Percentiles rank a stretch among this genome's conserved stretches.
Conservation (phyloP, 306 rosid species). For the Pyrus betulifolia region DNA sequence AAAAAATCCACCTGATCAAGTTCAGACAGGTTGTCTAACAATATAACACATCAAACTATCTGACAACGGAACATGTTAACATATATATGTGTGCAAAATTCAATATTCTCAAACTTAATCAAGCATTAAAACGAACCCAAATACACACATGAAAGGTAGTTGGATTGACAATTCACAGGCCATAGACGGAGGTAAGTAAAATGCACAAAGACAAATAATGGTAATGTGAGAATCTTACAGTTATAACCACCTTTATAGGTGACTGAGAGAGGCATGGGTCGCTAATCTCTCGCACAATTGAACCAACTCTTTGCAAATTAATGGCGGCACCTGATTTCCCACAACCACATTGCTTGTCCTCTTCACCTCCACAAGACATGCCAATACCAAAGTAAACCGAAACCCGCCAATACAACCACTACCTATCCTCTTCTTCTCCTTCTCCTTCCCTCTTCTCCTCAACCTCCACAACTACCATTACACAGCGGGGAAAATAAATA, state of each 20-base stretch:
- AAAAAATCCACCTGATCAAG: not conserved
- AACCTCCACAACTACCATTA: constrained; percentile 13
- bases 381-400: constrained; percentile 27
- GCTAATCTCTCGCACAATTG: constrained; percentile 64
- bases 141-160: not conserved
- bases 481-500: not conserved
- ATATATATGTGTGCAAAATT: not conserved
- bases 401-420: not conserved
- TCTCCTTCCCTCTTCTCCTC: constrained; percentile 14
- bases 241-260: constrained; percentile 60
- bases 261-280: constrained; percentile 78
- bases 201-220: not conserved
- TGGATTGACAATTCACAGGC: no score
- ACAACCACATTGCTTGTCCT: constrained; percentile 57
- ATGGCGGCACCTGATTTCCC: constrained; percentile 49
- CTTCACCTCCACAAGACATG: constrained; percentile 52
- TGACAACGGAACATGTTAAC: not conserved
- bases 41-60: not conserved
- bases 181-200: not conserved
- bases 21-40: not conserved
- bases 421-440: constrained; percentile 1
- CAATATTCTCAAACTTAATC: not conserved
- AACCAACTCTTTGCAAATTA: constrained; percentile 56
- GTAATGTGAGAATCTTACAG: constrained; percentile 40
- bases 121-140: not conserved